A percentile compares a stretch with the other conserved stretches of the same genome.
Conservation (phyloP, 2,329 filamentous ascomycete species). For the Sclerotinia spermophila region DNA sequence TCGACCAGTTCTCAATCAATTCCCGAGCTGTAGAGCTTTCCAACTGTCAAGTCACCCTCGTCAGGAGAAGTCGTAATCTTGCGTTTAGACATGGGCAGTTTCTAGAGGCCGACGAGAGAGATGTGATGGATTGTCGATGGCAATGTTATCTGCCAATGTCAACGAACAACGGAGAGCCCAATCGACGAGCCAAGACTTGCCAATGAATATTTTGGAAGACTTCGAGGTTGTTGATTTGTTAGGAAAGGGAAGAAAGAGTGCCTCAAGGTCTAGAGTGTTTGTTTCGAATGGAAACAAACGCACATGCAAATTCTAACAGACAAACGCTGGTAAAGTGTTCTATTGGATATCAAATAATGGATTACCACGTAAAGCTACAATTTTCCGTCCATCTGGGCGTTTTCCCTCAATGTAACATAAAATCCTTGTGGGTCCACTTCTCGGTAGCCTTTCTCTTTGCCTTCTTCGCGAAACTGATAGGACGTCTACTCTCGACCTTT, state of each 20-base stretch:
- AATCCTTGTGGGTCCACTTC: conserved; percentile 99
- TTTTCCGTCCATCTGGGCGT: neutral
- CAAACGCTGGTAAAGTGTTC: neutral
- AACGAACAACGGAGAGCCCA: neutral
- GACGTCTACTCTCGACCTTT: conserved; percentile 79
- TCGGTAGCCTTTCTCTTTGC: conserved; percentile 77
- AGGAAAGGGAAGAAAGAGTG: neutral
- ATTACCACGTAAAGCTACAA: neutral
- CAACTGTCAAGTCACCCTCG: neutral
- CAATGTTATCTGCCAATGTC: neutral
- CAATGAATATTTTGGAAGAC: neutral
- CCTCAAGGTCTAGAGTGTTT: neutral
- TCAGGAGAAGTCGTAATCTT: neutral
- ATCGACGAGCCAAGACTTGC: neutral
- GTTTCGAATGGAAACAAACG: neutral
- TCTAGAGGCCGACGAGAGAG: neutral
- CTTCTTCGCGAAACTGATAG: conserved; percentile 78
- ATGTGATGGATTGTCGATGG: neutral
- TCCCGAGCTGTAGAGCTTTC: neutral
- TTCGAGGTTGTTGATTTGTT: too few relatives aligned
- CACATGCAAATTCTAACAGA: neutral
- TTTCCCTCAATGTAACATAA: conserved; percentile 43
- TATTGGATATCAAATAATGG: conserved; percentile 4
- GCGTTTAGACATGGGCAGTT: neutral
- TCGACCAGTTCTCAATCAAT: neutral